phyloP scores from a whole-genome alignment of 805 yeast species.

The Yarrowia sp. region DNA sequence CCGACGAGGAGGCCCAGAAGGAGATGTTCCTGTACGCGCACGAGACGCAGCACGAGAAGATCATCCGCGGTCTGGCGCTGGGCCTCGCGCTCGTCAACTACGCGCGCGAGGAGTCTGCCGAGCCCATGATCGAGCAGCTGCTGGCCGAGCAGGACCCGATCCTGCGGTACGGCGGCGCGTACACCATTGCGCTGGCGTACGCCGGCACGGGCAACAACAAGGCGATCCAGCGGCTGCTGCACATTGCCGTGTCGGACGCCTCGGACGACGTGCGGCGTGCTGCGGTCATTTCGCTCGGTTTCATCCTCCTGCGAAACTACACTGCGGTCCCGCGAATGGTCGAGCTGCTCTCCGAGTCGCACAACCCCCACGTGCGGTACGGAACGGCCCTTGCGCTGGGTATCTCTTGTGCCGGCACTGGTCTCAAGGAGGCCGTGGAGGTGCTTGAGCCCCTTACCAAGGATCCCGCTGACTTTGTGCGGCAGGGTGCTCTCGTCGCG shows the following conservation, averaged over 20 bases:
- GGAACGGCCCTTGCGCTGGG: constrained; percentile 98
- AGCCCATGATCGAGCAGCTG: constrained; percentile 60
- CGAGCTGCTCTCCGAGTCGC: constrained; percentile 86
- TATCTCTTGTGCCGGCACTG: constrained; percentile 95
- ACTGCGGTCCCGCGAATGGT: constrained; percentile 94
- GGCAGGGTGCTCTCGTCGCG: constrained; percentile 96
- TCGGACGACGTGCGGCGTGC: constrained; percentile 96
- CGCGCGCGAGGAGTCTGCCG: constrained; percentile 82
- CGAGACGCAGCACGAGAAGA: constrained; percentile 94
- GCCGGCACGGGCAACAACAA: constrained; percentile 92
- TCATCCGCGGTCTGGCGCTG: constrained; percentile 86
- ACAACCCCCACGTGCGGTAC: constrained; percentile 96
- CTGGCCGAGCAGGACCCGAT: constrained; percentile 74
- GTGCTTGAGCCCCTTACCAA: constrained; percentile 88
- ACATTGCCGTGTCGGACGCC: constrained; percentile 94
- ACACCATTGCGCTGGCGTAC: constrained; percentile 90
- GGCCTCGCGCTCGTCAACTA: constrained; percentile 84
- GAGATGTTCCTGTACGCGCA: constrained; percentile 90
- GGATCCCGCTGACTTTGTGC: constrained; percentile 94
- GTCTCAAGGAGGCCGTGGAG: constrained; percentile 81
- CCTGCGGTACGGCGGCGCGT: constrained; percentile 94
- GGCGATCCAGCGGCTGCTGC: constrained; percentile 83
- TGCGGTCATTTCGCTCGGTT: constrained; percentile 87
- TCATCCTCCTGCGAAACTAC: constrained; percentile 84
- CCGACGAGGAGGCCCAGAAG: constrained; percentile 59